Evolutionary conservation across 345 rosid genomes (phyloP).

Genomic region (Isatis tinctoria): DNA sequence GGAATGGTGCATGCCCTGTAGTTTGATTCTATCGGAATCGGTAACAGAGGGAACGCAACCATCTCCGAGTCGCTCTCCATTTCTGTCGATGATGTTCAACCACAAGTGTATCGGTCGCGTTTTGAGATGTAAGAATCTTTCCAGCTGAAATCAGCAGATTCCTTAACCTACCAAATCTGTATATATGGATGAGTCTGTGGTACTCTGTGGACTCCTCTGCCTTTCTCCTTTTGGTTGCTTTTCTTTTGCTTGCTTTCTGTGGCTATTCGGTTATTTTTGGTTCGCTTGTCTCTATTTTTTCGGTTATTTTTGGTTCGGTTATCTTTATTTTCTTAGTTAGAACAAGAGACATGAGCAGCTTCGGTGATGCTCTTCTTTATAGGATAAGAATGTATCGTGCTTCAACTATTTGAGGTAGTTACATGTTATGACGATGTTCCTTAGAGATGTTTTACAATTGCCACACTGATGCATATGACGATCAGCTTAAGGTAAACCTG

Average conservation of each 20-base stretch:
- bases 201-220: too few species aligned
- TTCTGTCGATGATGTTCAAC: neutral
- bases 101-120: neutral
- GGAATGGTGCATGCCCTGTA: slow-evolving; percentile 93
- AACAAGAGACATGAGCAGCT: too few species aligned
- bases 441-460: too few species aligned
- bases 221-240: neutral
- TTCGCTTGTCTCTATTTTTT: neutral
- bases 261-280: neutral
- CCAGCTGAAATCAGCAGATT: neutral
- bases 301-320: too few species aligned
- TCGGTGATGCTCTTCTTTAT: too few species aligned
- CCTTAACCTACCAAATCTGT: neutral
- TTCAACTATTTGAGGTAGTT: too few species aligned
- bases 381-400: too few species aligned
- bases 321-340: too few species aligned
- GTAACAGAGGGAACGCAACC: slow-evolving; percentile 81
- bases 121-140: slow-evolving; percentile 3
- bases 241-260: neutral
- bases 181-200: too few species aligned
- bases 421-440: too few species aligned
- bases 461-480: too few species aligned
- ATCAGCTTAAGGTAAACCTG: too few species aligned
- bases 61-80: slow-evolving; percentile 90
- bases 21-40: slow-evolving; percentile 69